Evolutionary conservation across 306 rosid genomes (phyloP).

Genomic region (Cucurbita argyrosperma): DNA sequence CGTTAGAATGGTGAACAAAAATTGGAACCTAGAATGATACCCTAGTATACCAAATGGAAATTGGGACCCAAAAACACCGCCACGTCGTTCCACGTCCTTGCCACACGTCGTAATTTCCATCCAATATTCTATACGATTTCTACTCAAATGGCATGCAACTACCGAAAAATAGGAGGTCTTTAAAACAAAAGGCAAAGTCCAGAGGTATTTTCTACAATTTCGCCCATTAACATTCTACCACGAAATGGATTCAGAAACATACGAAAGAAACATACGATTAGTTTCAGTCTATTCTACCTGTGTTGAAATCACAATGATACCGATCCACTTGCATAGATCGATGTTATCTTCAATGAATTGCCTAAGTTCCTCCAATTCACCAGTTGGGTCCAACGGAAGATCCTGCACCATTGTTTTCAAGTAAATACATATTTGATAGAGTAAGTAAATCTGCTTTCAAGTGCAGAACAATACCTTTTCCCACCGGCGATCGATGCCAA

Average conservation of each 20-base stretch:
- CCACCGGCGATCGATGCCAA: constrained; percentile 68
- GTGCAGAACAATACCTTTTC: constrained; percentile 33
- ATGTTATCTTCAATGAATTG: constrained; percentile 51
- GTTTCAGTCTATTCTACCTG: constrained; percentile 36
- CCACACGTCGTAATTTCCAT: neutral
- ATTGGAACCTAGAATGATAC: neutral
- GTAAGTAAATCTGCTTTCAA: neutral
- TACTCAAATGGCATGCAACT: neutral
- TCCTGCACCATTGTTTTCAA: constrained; percentile 37
- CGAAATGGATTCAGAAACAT: neutral
- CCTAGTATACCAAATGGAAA: neutral
- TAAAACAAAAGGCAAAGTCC: neutral
- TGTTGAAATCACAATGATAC: constrained; percentile 38
- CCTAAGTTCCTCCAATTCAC: constrained; percentile 49
- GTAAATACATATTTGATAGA: neutral
- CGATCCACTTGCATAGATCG: constrained; percentile 71
- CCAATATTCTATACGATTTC: neutral
- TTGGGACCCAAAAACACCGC: neutral
- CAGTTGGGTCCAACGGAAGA: constrained; percentile 78
- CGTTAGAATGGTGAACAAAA: neutral
- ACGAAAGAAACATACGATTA: neutral
- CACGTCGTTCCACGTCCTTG: neutral
- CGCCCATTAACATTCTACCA: neutral
- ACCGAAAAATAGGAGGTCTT: neutral
- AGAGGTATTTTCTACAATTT: neutral